Conservation (phyloP, 352 stramenopile species). For the Aphanomyces invadans region DNA sequence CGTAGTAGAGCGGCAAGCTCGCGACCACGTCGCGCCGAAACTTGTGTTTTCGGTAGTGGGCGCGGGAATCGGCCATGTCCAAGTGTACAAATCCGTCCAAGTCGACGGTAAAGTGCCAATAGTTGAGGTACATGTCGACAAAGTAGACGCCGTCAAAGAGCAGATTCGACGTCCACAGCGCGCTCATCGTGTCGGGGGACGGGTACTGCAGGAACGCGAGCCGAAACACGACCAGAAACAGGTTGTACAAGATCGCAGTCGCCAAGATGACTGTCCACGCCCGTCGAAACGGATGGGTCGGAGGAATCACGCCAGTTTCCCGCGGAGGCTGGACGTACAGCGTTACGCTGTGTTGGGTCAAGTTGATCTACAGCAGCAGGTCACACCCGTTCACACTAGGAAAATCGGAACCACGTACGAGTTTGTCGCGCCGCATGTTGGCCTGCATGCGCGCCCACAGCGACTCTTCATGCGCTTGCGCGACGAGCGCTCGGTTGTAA, state of each 20-base stretch:
- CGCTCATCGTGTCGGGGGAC: slow-evolving; percentile 13
- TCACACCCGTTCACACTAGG: no score
- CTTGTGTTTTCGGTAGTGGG: slow-evolving; percentile 34
- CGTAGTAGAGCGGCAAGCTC: slow-evolving; percentile 59
- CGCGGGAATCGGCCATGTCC: slow-evolving; percentile 36
- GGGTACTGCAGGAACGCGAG: slow-evolving; percentile 51
- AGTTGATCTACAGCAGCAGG: slow-evolving; percentile 35
- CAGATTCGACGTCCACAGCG: slow-evolving; percentile 37
- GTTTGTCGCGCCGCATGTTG: slow-evolving; percentile 29
- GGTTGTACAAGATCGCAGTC: slow-evolving; percentile 53
- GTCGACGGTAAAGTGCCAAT: slow-evolving; percentile 75
- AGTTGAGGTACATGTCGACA: slow-evolving; percentile 55
- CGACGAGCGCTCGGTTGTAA: background rate
- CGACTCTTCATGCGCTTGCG: slow-evolving; percentile 3
- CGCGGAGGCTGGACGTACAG: slow-evolving; percentile 9
- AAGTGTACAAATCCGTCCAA: slow-evolving; percentile 39
- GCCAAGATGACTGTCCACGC: slow-evolving; percentile 57
- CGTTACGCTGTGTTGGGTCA: slow-evolving; percentile 14
- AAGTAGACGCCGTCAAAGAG: slow-evolving; percentile 37
- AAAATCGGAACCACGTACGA: slow-evolving; percentile 43
- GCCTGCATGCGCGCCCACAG: slow-evolving; percentile 6
- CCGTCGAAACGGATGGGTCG: slow-evolving; percentile 31
- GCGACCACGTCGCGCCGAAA: slow-evolving; percentile 40
- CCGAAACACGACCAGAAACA: slow-evolving; percentile 59
- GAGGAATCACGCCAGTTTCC: slow-evolving; percentile 8